Conservation (phyloP, 2,329 filamentous ascomycete species). For the Aspergillus ochraceoroseus region DNA sequence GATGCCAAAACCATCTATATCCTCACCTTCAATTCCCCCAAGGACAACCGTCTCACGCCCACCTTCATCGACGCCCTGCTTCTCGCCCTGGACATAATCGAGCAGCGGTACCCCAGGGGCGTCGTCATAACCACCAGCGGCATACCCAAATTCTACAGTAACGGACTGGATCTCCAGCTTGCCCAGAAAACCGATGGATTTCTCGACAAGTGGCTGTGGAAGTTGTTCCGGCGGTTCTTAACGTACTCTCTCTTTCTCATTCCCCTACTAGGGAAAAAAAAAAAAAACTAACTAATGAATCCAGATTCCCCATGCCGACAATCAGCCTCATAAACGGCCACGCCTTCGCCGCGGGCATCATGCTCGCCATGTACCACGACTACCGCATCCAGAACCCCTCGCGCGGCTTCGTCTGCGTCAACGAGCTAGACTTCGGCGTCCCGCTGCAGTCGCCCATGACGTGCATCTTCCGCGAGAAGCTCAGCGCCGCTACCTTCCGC, state of each 20-base stretch:
- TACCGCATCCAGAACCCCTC: conserved; percentile 70
- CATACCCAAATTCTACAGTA: conserved; percentile 75
- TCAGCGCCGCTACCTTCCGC: conserved; percentile 53
- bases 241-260: conserved; percentile 41
- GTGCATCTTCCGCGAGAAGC: conserved; percentile 67
- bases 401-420: conserved; percentile 71
- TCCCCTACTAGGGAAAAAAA: conserved; percentile 1
- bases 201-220: conserved; percentile 57
- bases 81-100: conserved; percentile 68
- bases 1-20: conserved; percentile 56
- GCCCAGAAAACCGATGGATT: conserved; percentile 58
- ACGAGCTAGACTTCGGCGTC: conserved; percentile 75
- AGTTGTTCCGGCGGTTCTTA: conserved; percentile 60
- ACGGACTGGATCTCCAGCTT: conserved; percentile 72
- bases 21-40: conserved; percentile 64
- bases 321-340: conserved; percentile 75
- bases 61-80: conserved; percentile 63
- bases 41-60: conserved; percentile 71
- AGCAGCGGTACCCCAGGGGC: conserved; percentile 62
- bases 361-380: conserved; percentile 76
- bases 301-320: conserved; percentile 76
- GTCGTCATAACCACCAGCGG: conserved; percentile 72
- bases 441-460: conserved; percentile 71
- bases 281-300: not conserved
- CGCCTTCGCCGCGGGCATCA: conserved; percentile 74